phyloP scores from a whole-genome alignment of 306 rosid species.

The Mimosa pudica region DNA sequence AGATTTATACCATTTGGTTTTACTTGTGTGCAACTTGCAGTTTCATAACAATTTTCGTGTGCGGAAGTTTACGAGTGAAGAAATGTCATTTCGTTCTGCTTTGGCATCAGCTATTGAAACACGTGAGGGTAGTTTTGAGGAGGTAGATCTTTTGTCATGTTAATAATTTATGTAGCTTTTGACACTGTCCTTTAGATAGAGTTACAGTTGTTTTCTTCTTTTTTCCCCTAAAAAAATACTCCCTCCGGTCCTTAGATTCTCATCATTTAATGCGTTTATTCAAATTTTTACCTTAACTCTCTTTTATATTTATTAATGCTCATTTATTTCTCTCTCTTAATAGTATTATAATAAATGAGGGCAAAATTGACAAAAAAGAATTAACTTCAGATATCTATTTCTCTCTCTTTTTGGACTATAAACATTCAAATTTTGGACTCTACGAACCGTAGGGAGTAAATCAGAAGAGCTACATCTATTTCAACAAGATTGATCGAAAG shows the following conservation, averaged over 20 bases:
- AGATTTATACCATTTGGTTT: conserved; percentile 1
- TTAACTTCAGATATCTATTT: too few relatives aligned
- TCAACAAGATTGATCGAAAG: conserved; percentile 11
- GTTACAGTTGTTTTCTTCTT: neutral
- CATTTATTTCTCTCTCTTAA: too few relatives aligned
- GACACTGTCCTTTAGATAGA: conserved; percentile 22
- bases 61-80: conserved; percentile 47
- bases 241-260: too few relatives aligned
- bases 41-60: conserved; percentile 72
- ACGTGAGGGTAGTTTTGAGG: conserved; percentile 84
- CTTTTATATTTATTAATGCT: too few relatives aligned
- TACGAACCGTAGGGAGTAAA: neutral
- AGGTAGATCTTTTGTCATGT: conserved; percentile 53
- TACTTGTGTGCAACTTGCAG: conserved; percentile 49
- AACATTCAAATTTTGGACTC: too few relatives aligned
- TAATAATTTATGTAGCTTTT: neutral
- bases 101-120: conserved; percentile 60
- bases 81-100: conserved; percentile 45
- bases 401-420: too few relatives aligned
- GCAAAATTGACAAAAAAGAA: too few relatives aligned
- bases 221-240: too few relatives aligned
- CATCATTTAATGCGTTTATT: too few relatives aligned
- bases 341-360: too few relatives aligned
- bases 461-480: conserved; percentile 8
- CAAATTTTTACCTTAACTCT: too few relatives aligned